Evolutionary conservation across 2,329 filamentous ascomycete genomes (phyloP).

Genomic region (Venturia carpophila): DNA sequence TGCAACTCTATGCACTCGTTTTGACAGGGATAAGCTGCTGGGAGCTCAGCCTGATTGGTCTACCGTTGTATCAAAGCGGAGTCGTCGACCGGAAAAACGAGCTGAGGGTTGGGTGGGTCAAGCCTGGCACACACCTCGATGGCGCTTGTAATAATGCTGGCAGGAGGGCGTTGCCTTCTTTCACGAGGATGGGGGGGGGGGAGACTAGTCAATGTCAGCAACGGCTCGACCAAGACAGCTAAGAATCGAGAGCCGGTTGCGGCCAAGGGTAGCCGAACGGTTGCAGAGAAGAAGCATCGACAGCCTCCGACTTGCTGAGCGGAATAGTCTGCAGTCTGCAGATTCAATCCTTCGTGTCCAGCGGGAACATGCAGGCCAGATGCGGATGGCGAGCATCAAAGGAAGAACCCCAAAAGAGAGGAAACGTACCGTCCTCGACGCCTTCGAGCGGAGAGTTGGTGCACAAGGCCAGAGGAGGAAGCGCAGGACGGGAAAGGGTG

Average conservation of each 20-base stretch:
- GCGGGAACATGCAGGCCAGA: not conserved
- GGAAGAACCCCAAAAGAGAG: too few species aligned
- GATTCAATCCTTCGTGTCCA: not conserved
- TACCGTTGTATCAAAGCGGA: slow-evolving; percentile 11
- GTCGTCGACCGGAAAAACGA: slow-evolving; percentile 1
- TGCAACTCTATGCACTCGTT: slow-evolving; percentile 3
- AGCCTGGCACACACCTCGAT: not conserved
- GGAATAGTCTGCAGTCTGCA: not conserved
- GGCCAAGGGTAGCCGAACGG: not conserved
- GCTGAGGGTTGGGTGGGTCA: not conserved
- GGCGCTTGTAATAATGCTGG: slow-evolving; percentile 5
- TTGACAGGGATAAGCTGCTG: not conserved
- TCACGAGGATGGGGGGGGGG: not conserved
- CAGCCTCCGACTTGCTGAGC: not conserved
- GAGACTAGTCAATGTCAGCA: not conserved
- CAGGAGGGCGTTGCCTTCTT: slow-evolving; percentile 5
- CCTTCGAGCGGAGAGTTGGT: not conserved
- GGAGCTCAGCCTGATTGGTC: slow-evolving; percentile 9
- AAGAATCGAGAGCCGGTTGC: not conserved
- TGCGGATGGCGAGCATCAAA: not conserved
- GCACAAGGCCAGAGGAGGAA: slow-evolving; percentile 7
- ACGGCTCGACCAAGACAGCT: not conserved
- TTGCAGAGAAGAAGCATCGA: not conserved
- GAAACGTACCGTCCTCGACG: not conserved
- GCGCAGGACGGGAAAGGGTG: not conserved